Evolutionary conservation across 768 basidiomycete species (phyloP).

Genomic region (Calocybe indica): DNA sequence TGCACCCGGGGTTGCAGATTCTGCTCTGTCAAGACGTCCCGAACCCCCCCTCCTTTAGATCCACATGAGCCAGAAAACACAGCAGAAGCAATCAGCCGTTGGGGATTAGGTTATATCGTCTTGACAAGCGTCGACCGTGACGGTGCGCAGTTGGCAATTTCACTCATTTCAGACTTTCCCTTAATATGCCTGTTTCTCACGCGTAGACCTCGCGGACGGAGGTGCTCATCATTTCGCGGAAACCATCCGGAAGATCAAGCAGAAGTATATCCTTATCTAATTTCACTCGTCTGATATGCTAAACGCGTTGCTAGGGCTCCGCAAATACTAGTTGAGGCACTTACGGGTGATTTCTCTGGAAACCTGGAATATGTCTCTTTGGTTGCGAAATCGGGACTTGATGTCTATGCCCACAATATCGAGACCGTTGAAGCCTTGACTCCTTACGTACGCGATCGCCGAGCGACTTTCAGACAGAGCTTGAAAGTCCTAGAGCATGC

Average conservation of each 20-base stretch:
- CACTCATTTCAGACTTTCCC: slow-evolving; percentile 2
- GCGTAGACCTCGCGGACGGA: slow-evolving; percentile 81
- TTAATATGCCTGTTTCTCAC: not conserved
- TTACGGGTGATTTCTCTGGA: slow-evolving; percentile 93
- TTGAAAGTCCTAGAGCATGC: slow-evolving; percentile 76
- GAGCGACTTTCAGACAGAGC: slow-evolving; percentile 87
- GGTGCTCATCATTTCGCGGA: slow-evolving; percentile 94
- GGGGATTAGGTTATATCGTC: slow-evolving; percentile 98
- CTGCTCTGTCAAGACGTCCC: slow-evolving; percentile 94
- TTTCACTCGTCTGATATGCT: slow-evolving; percentile 3
- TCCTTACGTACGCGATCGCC: slow-evolving; percentile 90
- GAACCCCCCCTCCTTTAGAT: slow-evolving; percentile 83
- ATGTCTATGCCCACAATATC: slow-evolving; percentile 97
- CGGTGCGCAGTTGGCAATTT: slow-evolving; percentile 43
- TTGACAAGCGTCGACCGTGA: slow-evolving; percentile 96
- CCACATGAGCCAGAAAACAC: slow-evolving; percentile 97
- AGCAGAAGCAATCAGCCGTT: slow-evolving; percentile 94
- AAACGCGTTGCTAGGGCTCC: slow-evolving; percentile 59
- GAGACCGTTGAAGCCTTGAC: slow-evolving; percentile 95
- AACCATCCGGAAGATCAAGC: slow-evolving; percentile 92
- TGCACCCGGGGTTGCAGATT: slow-evolving; percentile 98
- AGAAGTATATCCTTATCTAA: slow-evolving; percentile 50
- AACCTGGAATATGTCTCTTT: slow-evolving; percentile 65
- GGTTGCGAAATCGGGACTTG: slow-evolving; percentile 90
- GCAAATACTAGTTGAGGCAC: slow-evolving; percentile 91